A percentile compares a stretch with the other conserved stretches of the same genome.
These are phyloP conservation scores for Huntiella abstrusa DNA, from an alignment of 2,329 filamentous ascomycete genomes.

Conservation along the genomic window DNA sequence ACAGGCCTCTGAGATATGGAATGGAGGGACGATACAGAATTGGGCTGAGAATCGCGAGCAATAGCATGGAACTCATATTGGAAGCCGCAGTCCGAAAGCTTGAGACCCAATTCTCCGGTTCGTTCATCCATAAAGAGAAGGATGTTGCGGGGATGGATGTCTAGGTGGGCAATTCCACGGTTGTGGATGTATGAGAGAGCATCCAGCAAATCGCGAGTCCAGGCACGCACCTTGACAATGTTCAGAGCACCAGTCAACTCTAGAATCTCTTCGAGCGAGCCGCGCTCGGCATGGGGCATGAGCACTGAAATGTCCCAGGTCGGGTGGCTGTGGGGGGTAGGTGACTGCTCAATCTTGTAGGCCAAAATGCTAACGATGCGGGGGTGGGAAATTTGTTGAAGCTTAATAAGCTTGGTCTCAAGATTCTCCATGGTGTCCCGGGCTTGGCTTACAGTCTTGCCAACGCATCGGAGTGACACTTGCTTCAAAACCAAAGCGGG, in stretches of 20 bases:
- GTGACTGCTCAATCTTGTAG: slow-evolving; percentile 52
- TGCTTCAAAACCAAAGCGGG: slow-evolving; percentile 59
- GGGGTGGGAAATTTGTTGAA: slow-evolving; percentile 43
- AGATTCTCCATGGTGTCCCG: slow-evolving; percentile 61
- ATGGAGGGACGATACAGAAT: slow-evolving; percentile 45
- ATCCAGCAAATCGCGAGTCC: slow-evolving; percentile 83
- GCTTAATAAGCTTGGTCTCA: slow-evolving; percentile 56
- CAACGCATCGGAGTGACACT: slow-evolving; percentile 36
- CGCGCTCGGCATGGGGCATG: slow-evolving; percentile 60
- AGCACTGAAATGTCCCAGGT: slow-evolving; percentile 60
- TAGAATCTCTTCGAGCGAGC: slow-evolving; percentile 64
- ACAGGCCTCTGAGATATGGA: slow-evolving; percentile 19
- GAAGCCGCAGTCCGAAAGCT: slow-evolving; percentile 56
- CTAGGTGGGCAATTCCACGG: slow-evolving; percentile 65
- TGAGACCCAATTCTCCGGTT: slow-evolving; percentile 51
- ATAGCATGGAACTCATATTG: slow-evolving; percentile 49
- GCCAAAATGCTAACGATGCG: slow-evolving; percentile 66
- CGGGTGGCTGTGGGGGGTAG: slow-evolving; percentile 19
- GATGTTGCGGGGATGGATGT: slow-evolving; percentile 63
- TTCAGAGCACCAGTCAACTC: slow-evolving; percentile 59
- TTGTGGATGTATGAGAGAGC: slow-evolving; percentile 75
- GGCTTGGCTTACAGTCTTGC: slow-evolving; percentile 41
- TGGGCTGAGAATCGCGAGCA: slow-evolving; percentile 30
- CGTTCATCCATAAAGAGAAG: slow-evolving; percentile 48
- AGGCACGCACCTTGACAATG: slow-evolving; percentile 60